Base-by-base conservation (phyloP, 768 basidiomycete species). In the Bullera alba region DNA sequence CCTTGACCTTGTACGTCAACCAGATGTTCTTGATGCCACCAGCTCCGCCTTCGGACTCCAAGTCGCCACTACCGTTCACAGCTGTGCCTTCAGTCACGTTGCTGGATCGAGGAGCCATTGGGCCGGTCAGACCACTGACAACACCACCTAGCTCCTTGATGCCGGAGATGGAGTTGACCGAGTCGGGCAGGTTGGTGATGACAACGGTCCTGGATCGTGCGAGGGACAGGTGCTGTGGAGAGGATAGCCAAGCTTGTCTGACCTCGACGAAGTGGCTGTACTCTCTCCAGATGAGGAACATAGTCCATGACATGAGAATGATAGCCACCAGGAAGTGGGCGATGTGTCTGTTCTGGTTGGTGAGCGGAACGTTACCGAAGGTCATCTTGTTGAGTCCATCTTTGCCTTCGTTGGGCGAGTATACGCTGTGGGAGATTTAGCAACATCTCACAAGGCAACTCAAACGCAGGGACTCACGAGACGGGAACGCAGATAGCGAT, bases 161-260 rank as follows among this genome's bases (percentile, higher is more conserved):
- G n/a, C 56, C 57, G 1, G 55, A 15, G 25, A 53, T 58, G 25
- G 59, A 60, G 58, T 65, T 69, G 56, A 62, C 58, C 21, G 61
- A 54, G 39, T 70, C 55, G 16, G 71, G 69, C 14, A 74, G 42
- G 35, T 65, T 64, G 30, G 66, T 64, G 37, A 74, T 51, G 41
- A 58, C 60, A 27, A 74, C 63, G 25, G 71, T 73, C 5, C 71
- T 53, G 15, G 71, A 59, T 27, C 69, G 57, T 19, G 71, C 67
- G 28, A 69, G 51, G 16, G 56, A 23, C 16, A 70, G 57, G 56
- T 74, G 73, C 32, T 65, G 60, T 35, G 60, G 48, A 3, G 70
- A 71, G 25, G 69, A 45, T 36, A 74, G 58, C 65, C 72, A 71
- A 26, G 53, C 57, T 52, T 72, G 73, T 34, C 73, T 65, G 41